Conservation (phyloP, 352 stramenopile species). For the Phytopythium cucurbitacearum region DNA sequence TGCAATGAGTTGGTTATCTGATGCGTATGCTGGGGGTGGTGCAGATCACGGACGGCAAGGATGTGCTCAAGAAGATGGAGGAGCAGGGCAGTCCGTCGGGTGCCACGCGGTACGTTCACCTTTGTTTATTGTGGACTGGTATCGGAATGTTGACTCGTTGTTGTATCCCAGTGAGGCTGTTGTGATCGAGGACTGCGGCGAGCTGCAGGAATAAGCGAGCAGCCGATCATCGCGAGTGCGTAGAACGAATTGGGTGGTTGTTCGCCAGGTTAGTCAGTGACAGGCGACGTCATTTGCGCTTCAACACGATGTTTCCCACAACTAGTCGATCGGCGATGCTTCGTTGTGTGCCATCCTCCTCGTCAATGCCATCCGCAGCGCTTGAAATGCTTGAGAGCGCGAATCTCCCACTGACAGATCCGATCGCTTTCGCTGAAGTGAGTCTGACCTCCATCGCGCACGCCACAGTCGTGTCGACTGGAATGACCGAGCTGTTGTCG, state of each 20-base stretch:
- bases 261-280: too few relatives aligned
- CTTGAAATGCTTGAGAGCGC: constrained; percentile 1
- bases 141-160: not conserved
- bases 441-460: constrained; percentile 8
- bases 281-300: too few relatives aligned
- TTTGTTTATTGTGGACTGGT: constrained; percentile 1
- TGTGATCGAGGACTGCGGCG: constrained; percentile 96
- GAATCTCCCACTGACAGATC: not conserved
- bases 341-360: not conserved
- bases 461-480: constrained; percentile 10
- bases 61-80: constrained; percentile 97
- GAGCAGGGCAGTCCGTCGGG: constrained; percentile 89
- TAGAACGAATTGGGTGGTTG: too few relatives aligned
- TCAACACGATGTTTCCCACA: too few relatives aligned
- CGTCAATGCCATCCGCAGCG: too few relatives aligned
- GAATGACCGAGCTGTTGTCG: constrained; percentile 5
- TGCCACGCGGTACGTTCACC: constrained; percentile 69
- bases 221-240: not conserved
- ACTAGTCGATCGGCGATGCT: too few relatives aligned
- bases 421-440: constrained; percentile 1
- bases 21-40: not conserved
- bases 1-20: not conserved
- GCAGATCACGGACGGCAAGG: constrained; percentile 88
- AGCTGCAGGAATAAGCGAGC: constrained; percentile 61
- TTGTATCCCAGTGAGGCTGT: constrained; percentile 44